Conservation (phyloP, 2,329 filamentous ascomycete species). For the Huntiella omanensis region DNA sequence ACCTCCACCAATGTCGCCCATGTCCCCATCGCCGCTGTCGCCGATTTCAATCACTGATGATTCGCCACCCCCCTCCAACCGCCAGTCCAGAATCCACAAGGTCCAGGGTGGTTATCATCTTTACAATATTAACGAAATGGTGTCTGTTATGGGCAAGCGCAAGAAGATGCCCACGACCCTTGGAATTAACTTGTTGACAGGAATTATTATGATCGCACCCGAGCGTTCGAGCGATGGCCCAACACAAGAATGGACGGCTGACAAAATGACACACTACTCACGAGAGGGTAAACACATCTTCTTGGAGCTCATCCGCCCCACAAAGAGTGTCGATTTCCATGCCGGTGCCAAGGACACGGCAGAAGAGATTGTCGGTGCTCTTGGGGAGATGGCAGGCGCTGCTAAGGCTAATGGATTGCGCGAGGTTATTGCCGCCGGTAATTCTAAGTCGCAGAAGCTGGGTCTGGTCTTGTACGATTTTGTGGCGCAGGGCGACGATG, state of each 20-base stretch:
- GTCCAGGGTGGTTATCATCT: conserved; percentile 55
- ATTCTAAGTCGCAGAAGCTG: conserved; percentile 52
- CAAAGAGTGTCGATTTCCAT: conserved; percentile 91
- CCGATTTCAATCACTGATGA: conserved; percentile 23
- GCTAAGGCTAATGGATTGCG: conserved; percentile 64
- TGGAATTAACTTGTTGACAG: conserved; percentile 79
- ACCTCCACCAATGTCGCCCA: conserved; percentile 6
- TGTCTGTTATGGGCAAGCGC: conserved; percentile 87
- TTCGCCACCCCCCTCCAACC: conserved; percentile 27
- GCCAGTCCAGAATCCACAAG: conserved; percentile 20
- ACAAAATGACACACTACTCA: conserved; percentile 92
- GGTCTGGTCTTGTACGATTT: conserved; percentile 88
- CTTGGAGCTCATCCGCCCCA: conserved; percentile 75
- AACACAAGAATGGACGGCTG: conserved; percentile 80
- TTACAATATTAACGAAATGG: conserved; percentile 95
- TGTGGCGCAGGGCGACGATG: conserved; percentile 87
- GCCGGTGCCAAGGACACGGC: conserved; percentile 94
- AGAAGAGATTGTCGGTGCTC: conserved; percentile 70
- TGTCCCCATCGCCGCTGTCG: conserved; percentile 8
- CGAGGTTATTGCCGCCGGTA: conserved; percentile 69
- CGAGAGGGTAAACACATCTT: conserved; percentile 98
- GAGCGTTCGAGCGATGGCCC: conserved; percentile 69
- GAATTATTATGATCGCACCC: conserved; percentile 76
- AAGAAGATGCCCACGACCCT: conserved; percentile 98
- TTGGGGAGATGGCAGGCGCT: conserved; percentile 79